Base-by-base conservation (phyloP, 2,329 filamentous ascomycete genomes). In the Colletotrichum navitas region DNA sequence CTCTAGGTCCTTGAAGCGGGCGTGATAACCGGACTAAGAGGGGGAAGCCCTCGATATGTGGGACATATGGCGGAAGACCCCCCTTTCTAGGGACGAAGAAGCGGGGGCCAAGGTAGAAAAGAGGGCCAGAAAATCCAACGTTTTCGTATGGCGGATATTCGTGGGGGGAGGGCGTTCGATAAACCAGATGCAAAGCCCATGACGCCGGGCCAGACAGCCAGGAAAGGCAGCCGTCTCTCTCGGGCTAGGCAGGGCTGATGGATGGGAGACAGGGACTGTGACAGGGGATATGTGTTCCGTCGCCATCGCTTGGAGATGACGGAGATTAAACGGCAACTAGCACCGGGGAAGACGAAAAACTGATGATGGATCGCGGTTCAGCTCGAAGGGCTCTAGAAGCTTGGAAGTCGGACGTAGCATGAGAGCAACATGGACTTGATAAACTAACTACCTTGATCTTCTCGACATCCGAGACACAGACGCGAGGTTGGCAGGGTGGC, bases 111-210 rank as follows among this genome's bases (percentile, higher is more conserved):
- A 49, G 10, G 45, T 41, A 41, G 21, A 18, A 18, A 52, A 24
- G 32, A 67, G 32, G 51, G 41, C 34, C 16, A n/a, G 26, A 12
- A 21, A 59, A 39, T 68, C 61, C 61, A 68, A 68, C 51, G 26
- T 26, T 47, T 54, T 39, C 18, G 29, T 26, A 52, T 36, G 36
- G 61, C 43, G 43, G 45, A 51, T 21, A 21, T 7, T 45, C 43
- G 41, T 3, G 36, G n/a, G 26, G 14, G 24, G 7, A n/a, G 41
- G 39, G 52, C 36, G 52, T 49, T 56, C 58, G 58, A 60, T 47
- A 54, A 43, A 45, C 58, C 26, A 58, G 64, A 59, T 59, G 18
- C n/a, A n/a, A 26, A 61, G 36, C 54, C 66, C 52, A 59, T 36
- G 52, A 21, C 34, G 54, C 66, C 41, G 51, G 51, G 60, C 45